Conservation (phyloP, 192 early-diverging fungal genomes). For the Haplosporangium gracile region DNA sequence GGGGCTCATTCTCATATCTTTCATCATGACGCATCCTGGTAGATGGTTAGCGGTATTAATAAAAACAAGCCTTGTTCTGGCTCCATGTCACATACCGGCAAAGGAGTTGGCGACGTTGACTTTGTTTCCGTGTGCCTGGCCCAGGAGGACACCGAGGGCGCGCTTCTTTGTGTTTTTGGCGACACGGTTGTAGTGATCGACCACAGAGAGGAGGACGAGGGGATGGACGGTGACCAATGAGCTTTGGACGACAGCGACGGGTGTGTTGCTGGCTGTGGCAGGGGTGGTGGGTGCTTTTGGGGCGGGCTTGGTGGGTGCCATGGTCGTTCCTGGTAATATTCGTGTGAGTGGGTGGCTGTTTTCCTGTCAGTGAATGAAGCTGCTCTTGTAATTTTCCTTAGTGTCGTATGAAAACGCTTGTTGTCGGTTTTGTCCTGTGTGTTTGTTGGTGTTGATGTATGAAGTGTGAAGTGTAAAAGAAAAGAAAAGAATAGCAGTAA, state of each 20-base stretch:
- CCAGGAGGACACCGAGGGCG: slow-evolving; percentile 96
- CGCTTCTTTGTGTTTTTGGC: slow-evolving; percentile 96
- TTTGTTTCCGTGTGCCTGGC: slow-evolving; percentile 86
- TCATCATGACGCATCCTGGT: background rate
- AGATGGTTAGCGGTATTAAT: background rate
- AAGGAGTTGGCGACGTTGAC: slow-evolving; percentile 99
- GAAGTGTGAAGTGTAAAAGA: background rate
- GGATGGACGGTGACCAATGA: slow-evolving; percentile 92
- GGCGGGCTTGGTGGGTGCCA: slow-evolving; percentile 24
- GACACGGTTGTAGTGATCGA: slow-evolving; percentile 98
- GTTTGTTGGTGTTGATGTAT: background rate
- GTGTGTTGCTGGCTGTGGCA: slow-evolving; percentile 42
- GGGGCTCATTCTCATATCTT: background rate
- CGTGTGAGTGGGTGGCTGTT: background rate
- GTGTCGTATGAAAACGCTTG: background rate
- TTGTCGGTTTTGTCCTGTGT: background rate
- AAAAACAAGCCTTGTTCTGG: background rate
- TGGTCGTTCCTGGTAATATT: background rate
- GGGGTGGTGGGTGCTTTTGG: slow-evolving; percentile 7
- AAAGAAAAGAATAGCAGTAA: background rate
- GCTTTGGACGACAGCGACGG: slow-evolving; percentile 58
- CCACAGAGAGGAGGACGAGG: slow-evolving; percentile 97
- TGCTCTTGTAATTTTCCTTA: background rate
- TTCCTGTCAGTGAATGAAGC: background rate
- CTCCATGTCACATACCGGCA: slow-evolving; percentile 76